Percentiles rank a stretch among this genome's conserved stretches.
Conservation (phyloP, 2,329 filamentous ascomycete species). For the Alternaria brassicae region DNA sequence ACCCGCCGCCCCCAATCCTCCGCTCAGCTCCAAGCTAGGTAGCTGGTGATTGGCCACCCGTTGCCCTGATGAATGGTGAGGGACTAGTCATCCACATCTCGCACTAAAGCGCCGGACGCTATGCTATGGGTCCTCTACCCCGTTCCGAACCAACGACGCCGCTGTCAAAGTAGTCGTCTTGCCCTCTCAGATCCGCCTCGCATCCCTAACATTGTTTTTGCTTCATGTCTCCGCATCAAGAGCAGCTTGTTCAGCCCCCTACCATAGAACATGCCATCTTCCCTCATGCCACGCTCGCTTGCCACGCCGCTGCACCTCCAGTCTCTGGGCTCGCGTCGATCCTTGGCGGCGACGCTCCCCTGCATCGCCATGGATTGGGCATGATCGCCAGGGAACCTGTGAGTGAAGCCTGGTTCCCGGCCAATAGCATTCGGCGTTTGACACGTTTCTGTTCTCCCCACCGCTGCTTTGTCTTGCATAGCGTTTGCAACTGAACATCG, state of each 20-base stretch:
- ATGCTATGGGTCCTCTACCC: slow-evolving; percentile 17
- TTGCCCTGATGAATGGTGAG: slow-evolving; percentile 18
- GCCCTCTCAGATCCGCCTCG: neutral
- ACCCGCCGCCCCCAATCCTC: neutral
- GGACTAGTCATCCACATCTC: slow-evolving; percentile 9
- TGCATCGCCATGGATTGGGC: slow-evolving; percentile 16
- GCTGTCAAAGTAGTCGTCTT: slow-evolving; percentile 17
- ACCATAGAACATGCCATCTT: neutral
- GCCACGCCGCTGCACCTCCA: neutral
- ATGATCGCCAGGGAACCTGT: slow-evolving; percentile 15
- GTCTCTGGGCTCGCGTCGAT: slow-evolving; percentile 10
- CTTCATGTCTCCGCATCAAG: neutral
- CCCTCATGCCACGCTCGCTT: neutral
- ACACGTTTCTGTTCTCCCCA: slow-evolving; percentile 19
- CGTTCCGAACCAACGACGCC: slow-evolving; percentile 15
- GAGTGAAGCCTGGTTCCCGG: slow-evolving; percentile 1
- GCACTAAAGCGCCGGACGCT: slow-evolving; percentile 14
- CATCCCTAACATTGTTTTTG: slow-evolving; percentile 10
- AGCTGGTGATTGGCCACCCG: slow-evolving; percentile 16
- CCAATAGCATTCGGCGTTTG: slow-evolving; percentile 15
- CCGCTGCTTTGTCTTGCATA: slow-evolving; percentile 12
- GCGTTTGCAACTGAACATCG: neutral
- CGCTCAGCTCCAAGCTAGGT: neutral
- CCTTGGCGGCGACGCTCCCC: slow-evolving; percentile 17
- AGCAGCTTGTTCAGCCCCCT: neutral